phyloP scores from a whole-genome alignment of 2,329 filamentous ascomycete genomes.

The Aspergillus proliferans region DNA sequence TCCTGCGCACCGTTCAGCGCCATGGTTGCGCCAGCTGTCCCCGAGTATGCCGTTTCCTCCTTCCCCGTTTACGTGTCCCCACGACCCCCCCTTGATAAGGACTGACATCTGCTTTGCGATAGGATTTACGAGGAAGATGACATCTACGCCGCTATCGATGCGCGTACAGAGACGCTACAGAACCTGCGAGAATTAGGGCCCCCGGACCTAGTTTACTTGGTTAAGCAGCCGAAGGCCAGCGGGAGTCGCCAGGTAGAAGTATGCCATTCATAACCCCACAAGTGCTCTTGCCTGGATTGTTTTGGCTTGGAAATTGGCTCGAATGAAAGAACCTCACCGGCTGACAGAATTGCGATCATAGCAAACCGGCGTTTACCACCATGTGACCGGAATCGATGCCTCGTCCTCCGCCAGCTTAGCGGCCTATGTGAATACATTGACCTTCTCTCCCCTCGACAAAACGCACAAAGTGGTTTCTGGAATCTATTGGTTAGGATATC shows the following conservation, averaged over 20 bases:
- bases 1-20: conserved; percentile 28
- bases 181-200: conserved; percentile 87
- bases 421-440: conserved; percentile 96
- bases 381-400: conserved; percentile 94
- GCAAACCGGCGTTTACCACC: conserved; percentile 89
- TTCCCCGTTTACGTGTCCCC: conserved; percentile 24
- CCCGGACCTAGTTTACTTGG: conserved; percentile 88
- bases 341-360: conserved; percentile 3
- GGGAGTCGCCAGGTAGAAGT: conserved; percentile 49
- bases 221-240: conserved; percentile 65
- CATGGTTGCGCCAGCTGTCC: conserved; percentile 70
- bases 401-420: conserved; percentile 95
- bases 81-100: conserved; percentile 6
- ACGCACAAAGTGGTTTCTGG: conserved; percentile 87
- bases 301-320: background rate
- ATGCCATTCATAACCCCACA: background rate
- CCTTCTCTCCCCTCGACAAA: conserved; percentile 79
- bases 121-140: conserved; percentile 93
- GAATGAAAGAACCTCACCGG: background rate
- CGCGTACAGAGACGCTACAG: conserved; percentile 81
- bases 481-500: conserved; percentile 69
- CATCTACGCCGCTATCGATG: conserved; percentile 77
- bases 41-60: conserved; percentile 54
- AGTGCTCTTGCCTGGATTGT: no score
- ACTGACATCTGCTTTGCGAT: conserved; percentile 15